Percentiles rank a stretch among this genome's conserved stretches.
These are phyloP conservation scores for Aspergillaceae sp. DNA, from an alignment of 2,329 filamentous ascomycete genomes.

Conservation along the genomic window DNA sequence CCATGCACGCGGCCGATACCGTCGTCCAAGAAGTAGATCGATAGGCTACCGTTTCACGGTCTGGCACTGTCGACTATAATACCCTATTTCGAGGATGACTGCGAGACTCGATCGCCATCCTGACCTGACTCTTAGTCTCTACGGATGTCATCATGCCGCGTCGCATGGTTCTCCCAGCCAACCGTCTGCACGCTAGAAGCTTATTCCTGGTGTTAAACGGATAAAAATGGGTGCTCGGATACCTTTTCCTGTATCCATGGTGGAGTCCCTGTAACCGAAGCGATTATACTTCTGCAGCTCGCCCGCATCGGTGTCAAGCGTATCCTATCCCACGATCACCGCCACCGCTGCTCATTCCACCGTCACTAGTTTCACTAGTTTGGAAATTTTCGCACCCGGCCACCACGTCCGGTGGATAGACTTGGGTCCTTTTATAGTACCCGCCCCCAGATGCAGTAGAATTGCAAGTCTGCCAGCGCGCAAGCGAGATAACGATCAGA, in stretches of 20 bases:
- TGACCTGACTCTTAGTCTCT: background rate
- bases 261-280: slow-evolving; percentile 26
- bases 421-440: slow-evolving; percentile 16
- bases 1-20: background rate
- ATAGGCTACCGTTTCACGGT: no score
- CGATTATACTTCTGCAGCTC: background rate
- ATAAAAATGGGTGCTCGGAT: slow-evolving; percentile 46
- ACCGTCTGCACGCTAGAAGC: slow-evolving; percentile 44
- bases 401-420: no score
- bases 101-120: background rate
- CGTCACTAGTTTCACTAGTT: no score
- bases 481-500: no score
- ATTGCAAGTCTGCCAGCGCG: slow-evolving; percentile 26
- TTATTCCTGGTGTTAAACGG: slow-evolving; percentile 41
- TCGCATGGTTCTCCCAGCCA: slow-evolving; percentile 42
- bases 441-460: slow-evolving; percentile 41
- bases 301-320: background rate
- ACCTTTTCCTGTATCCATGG: slow-evolving; percentile 41
- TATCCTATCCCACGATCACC: background rate
- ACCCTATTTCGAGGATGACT: background rate
- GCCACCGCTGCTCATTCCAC: no score
- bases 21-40: no score
- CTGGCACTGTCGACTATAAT: no score
- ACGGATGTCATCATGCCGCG: slow-evolving; percentile 39
- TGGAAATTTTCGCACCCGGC: no score